These are phyloP conservation scores for Adansonia madagascariensis DNA, from an alignment of 441 rosid species.

Conservation along the genomic window DNA sequence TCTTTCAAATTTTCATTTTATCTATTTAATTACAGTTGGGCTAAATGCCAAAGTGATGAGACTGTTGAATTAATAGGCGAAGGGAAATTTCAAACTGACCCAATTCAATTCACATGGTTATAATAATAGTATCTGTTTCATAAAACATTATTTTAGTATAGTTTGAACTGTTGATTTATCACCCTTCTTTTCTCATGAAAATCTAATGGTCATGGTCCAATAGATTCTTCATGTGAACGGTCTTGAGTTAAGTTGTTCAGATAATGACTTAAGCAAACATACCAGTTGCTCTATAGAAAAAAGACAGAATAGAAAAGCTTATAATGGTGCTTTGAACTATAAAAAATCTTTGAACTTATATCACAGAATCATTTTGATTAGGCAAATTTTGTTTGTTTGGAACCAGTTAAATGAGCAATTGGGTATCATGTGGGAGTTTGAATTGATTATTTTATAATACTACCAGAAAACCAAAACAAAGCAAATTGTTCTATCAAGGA, in stretches of 20 bases:
- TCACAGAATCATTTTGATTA: slow-evolving; percentile 3
- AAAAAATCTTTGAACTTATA: slow-evolving; percentile 24
- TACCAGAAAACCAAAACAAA: background rate
- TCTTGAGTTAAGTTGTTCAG: slow-evolving; percentile 14
- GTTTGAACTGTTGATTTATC: slow-evolving; percentile 31
- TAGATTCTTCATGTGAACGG: slow-evolving; percentile 60
- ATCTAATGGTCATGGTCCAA: slow-evolving; percentile 39
- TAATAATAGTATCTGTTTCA: background rate
- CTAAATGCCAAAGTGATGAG: slow-evolving; percentile 24
- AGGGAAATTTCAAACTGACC: slow-evolving; percentile 41
- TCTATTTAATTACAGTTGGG: slow-evolving; percentile 31
- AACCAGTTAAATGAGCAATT: background rate
- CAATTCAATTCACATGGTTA: slow-evolving; percentile 51
- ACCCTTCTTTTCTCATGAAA: slow-evolving; percentile 39
- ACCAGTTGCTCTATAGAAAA: slow-evolving; percentile 20
- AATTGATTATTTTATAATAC: background rate
- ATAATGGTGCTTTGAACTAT: slow-evolving; percentile 21
- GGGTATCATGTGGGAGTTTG: background rate
- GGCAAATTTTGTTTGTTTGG: slow-evolving; percentile 14
- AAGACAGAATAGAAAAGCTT: slow-evolving; percentile 9
- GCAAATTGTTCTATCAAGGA: background rate
- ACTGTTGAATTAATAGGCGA: slow-evolving; percentile 35
- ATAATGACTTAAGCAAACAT: slow-evolving; percentile 36
- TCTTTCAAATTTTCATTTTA: slow-evolving; percentile 24
- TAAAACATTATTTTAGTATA: background rate